Percentiles rank a stretch among this genome's conserved stretches.
phyloP scores from a whole-genome alignment of 2,329 filamentous ascomycete genomes.

The Ophiostoma perfectum region DNA sequence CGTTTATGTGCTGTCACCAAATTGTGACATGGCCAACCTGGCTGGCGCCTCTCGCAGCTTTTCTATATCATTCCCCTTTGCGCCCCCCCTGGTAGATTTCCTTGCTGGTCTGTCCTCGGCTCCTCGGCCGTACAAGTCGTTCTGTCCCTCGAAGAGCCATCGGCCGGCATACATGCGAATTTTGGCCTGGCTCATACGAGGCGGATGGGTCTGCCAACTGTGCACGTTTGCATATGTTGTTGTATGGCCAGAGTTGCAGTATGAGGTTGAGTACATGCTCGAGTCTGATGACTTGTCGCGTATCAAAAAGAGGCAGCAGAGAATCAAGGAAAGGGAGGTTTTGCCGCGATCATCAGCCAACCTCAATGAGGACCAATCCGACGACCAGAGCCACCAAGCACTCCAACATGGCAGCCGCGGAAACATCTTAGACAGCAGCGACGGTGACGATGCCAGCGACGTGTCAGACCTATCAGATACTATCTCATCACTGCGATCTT shows the following conservation, averaged over 20 bases:
- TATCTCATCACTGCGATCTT: constrained; percentile 23
- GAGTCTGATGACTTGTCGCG: constrained; percentile 56
- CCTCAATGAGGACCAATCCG: neutral
- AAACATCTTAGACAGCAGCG: constrained; percentile 17
- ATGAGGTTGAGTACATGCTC: constrained; percentile 68
- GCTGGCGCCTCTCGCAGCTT: constrained; percentile 65
- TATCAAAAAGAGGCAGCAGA: constrained; percentile 30
- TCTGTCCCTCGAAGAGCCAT: constrained; percentile 83
- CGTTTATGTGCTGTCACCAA: constrained; percentile 85
- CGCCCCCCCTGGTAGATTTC: constrained; percentile 79
- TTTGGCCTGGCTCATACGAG: constrained; percentile 85
- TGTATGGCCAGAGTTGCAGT: constrained; percentile 74
- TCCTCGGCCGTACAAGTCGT: constrained; percentile 74
- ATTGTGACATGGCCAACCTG: constrained; percentile 71
- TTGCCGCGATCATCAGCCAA: neutral
- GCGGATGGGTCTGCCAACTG: constrained; percentile 89
- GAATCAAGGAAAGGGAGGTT: constrained; percentile 21
- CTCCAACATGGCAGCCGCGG: constrained; percentile 21
- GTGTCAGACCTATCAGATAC: constrained; percentile 17
- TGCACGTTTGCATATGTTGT: constrained; percentile 87
- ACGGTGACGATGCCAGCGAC: constrained; percentile 11
- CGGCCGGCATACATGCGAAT: constrained; percentile 84
- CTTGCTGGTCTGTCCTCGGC: constrained; percentile 74
- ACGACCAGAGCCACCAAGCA: constrained; percentile 5
- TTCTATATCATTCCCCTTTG: constrained; percentile 71